Conservation (phyloP, 768 basidiomycete genomes). For the Naganishia friedmannii region DNA sequence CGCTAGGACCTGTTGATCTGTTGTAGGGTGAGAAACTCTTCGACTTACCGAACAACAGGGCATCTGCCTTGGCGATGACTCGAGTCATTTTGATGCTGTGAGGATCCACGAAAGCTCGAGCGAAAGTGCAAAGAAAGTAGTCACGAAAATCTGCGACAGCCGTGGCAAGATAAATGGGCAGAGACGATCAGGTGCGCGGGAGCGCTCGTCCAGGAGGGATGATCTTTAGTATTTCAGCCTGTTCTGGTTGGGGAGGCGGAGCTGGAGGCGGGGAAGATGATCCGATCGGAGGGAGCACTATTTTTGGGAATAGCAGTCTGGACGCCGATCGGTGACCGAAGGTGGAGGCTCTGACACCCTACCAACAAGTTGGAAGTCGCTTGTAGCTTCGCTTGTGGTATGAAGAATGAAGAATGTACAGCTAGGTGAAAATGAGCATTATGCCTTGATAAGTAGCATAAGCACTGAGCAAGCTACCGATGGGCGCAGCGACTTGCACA, state of each 20-base stretch:
- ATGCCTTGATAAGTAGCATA: too few relatives aligned
- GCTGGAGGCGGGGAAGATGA: background rate
- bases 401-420: too few relatives aligned
- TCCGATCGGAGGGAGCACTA: background rate
- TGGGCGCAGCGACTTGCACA: too few relatives aligned
- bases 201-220: too few relatives aligned
- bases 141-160: background rate
- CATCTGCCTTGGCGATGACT: constrained; percentile 19
- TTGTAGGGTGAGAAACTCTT: background rate
- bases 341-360: background rate
- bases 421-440: too few relatives aligned
- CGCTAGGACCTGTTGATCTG: background rate
- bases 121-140: background rate
- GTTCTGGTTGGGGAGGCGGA: too few relatives aligned
- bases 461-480: too few relatives aligned
- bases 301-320: background rate
- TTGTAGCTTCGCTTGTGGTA: too few relatives aligned
- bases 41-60: constrained; percentile 23
- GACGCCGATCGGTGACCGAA: constrained; percentile 1
- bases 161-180: background rate
- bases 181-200: background rate
- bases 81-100: constrained; percentile 8
- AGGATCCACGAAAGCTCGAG: background rate
- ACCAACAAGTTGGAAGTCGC: background rate
- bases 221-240: too few relatives aligned